Base-by-base conservation (phyloP, 164 flowering plant genomes). In the grape (Vitis vinifera) region DNA sequence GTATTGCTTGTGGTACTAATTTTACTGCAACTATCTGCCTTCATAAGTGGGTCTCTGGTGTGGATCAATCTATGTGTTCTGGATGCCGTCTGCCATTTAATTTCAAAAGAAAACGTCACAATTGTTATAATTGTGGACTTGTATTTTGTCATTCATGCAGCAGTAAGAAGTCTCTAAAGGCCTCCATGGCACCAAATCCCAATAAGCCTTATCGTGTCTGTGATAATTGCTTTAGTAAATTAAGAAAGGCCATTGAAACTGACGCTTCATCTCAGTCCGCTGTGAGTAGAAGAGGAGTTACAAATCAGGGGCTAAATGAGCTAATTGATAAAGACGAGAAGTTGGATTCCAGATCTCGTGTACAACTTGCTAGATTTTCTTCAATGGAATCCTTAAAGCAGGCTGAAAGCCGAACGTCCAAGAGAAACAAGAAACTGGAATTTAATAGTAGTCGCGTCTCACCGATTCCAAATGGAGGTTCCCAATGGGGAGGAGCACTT, bases 111-210 rank as follows among this genome's bases (percentile, higher is more conserved):
- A 95, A 95, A 78, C 90, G 99, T 14, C 99, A 95, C 69, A 95
- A 93, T 65, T 95, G 99, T 75, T 95, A 95, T 66, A 90, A 95
- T 69, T 95, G 99, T 85, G 99, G 99, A 52, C 93, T 95, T 68
- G 97, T 91, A 37, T 95, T 90, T 78, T 95, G 99, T 70, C 97
- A 92, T 82, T 87, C 97, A 59, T 95, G 99, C 82, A 95, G 98
- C 79, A 93, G 94, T 80, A 95, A 91, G 80, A 95, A 95, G 81
- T 87, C 89, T 70, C 83, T 86, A 8, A 93, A 86, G 85, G 99
- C 99, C 65, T 95, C 97, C 30, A 95, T 95, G 99, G 99, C 97
- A 19, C 97, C 98, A 68, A 95, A 93, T 76, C 96, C 98, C 13
- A 91, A 83, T 79, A 95, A 91, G 80, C 93, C 97, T 23, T 91